Base-by-base conservation (phyloP, 1,284 basidiomycete genomes). In the Kalmanozyma brasiliensis region DNA sequence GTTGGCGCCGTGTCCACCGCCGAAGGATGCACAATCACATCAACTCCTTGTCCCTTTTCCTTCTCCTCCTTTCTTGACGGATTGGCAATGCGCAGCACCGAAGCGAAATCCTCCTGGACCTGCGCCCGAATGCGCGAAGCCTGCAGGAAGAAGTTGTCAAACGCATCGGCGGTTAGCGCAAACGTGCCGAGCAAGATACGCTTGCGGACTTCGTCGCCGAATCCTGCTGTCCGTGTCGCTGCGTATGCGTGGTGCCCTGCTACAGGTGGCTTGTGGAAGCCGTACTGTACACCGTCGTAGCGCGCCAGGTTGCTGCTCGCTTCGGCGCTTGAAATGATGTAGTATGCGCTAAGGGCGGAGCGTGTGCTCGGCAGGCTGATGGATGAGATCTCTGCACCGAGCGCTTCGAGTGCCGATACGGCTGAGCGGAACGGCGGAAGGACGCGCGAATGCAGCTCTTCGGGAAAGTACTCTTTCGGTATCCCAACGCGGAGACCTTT, bases 131-230 rank as follows among this genome's bases (percentile, higher is more conserved):
- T 87, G 17, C 88, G 86, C 62, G 94, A 90, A 0, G 96, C 94
- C 83, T 95, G 91, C 4, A 98, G 86, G 81, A 94, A 98, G 82
- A 95, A 97, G 80, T 96, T 97, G 83, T 98, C 91, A 80, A 94
- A 96, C 14, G 93, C 93, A 67, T 93, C 92, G 16, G 94, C 93
- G 0, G 91, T 91, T 17, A 98, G 84, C 1, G 94, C 92, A 80
- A 95, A 93, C 0, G 93, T 93, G 0, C 95, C 95, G 1, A 98
- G 85, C n/a, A 98, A 79, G 16, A 98, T 89, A 1, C 95, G 88
- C 76, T 90, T 90, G 82, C 89, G 87, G 2, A 94, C 94, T 81
- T 98, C 95, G 2, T 81, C 76, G 1, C 95, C 95, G 69, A 98
- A 95, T 9, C 76, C 89, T 49, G 82, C 84, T 4, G 88, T 86